These are phyloP conservation scores for Penicillium chermesinum DNA, from an alignment of 495 filamentous ascomycete species.

Conservation along the genomic window DNA sequence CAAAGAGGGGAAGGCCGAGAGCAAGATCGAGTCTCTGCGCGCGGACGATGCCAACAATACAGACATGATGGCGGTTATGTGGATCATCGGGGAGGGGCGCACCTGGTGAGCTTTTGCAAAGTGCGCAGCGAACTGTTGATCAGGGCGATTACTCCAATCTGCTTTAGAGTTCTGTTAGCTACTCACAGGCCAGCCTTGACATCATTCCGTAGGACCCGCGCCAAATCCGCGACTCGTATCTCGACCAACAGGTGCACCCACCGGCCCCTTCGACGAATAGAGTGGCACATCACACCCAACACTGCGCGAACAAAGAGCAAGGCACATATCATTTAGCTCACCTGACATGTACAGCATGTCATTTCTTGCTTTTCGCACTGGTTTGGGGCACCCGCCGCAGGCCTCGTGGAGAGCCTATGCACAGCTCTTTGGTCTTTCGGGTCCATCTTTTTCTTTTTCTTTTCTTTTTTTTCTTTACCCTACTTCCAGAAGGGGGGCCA, in stretches of 20 bases:
- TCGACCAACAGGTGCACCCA: background rate
- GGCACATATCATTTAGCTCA: constrained; percentile 14
- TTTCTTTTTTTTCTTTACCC: too few relatives aligned
- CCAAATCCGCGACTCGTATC: constrained; percentile 9
- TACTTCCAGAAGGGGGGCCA: constrained; percentile 3
- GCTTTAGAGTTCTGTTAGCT: constrained; percentile 27
- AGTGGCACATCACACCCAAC: constrained; percentile 25
- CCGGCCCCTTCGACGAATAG: constrained; percentile 22
- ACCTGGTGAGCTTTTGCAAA: background rate
- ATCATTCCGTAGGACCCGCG: constrained; percentile 18
- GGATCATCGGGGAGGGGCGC: constrained; percentile 25
- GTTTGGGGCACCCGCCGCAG: constrained; percentile 16
- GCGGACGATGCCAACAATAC: constrained; percentile 21
- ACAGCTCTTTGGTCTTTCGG: too few relatives aligned
- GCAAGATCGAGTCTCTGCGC: constrained; percentile 3
- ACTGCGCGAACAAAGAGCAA: constrained; percentile 21
- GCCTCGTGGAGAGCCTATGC: constrained; percentile 7
- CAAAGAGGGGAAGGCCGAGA: constrained; percentile 8
- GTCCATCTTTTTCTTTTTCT: too few relatives aligned
- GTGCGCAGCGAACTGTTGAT: constrained; percentile 13
- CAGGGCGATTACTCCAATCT: constrained; percentile 14
- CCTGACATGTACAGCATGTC: constrained; percentile 22
- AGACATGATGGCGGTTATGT: constrained; percentile 28
- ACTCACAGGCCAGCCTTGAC: constrained; percentile 29
- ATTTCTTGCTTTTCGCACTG: background rate